phyloP scores from a whole-genome alignment of 2,329 filamentous ascomycete genomes.

The Colletotrichum sp. region DNA sequence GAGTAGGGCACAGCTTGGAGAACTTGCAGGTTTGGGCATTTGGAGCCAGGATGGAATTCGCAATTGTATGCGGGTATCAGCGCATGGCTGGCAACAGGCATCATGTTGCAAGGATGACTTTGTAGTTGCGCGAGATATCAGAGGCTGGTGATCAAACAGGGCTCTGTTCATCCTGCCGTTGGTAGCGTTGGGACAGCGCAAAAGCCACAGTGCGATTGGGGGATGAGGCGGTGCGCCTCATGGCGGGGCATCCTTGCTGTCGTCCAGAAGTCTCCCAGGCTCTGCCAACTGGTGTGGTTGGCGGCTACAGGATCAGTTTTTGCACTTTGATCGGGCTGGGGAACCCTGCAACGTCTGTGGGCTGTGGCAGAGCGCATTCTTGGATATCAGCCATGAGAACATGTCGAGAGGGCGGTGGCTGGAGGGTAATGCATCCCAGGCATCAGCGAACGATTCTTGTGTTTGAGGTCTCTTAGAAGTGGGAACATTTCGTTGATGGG shows the following conservation, averaged over 20 bases:
- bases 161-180: background rate
- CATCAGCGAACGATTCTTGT: background rate
- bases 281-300: background rate
- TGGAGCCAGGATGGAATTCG: background rate
- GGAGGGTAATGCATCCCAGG: background rate
- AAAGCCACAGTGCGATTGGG: background rate
- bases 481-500: background rate
- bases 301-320: background rate
- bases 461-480: background rate
- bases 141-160: background rate
- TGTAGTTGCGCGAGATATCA: background rate
- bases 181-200: background rate
- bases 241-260: background rate
- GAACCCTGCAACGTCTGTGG: constrained; percentile 2
- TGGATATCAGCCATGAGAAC: too few relatives aligned
- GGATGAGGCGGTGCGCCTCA: constrained; percentile 11
- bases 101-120: background rate
- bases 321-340: background rate
- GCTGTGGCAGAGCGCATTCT: background rate
- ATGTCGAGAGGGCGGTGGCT: background rate
- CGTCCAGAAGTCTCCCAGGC: background rate
- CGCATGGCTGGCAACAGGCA: background rate
- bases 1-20: background rate
- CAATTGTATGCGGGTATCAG: background rate
- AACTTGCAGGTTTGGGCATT: background rate